These are phyloP conservation scores for Bipolaris zeicola DNA, from an alignment of 2,329 filamentous ascomycete species.

Conservation along the genomic window DNA sequence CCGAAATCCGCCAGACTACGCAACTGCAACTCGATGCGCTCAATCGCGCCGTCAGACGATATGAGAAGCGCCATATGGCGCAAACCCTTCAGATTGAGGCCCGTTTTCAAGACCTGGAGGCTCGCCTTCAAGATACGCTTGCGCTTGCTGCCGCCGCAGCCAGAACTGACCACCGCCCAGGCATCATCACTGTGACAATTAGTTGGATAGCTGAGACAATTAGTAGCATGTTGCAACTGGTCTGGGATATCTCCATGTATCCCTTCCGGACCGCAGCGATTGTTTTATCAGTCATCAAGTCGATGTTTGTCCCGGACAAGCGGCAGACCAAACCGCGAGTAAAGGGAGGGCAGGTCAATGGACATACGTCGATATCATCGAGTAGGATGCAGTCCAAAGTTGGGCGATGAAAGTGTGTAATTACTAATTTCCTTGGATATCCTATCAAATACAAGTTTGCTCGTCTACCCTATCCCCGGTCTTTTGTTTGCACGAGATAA, in stretches of 20 bases:
- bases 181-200: constrained; percentile 35
- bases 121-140: constrained; percentile 75
- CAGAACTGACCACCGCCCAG: constrained; percentile 44
- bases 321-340: constrained; percentile 30
- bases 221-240: constrained; percentile 28
- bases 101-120: constrained; percentile 73
- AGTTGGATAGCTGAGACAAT: constrained; percentile 35
- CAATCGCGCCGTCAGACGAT: constrained; percentile 84
- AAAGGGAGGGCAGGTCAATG: constrained; percentile 30
- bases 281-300: constrained; percentile 21
- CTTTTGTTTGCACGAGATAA: not conserved
- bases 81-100: constrained; percentile 77
- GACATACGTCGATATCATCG: constrained; percentile 30
- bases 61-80: constrained; percentile 84
- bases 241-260: constrained; percentile 39
- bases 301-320: constrained; percentile 30
- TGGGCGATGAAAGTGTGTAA: constrained; percentile 18
- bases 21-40: constrained; percentile 86
- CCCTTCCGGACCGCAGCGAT: constrained; percentile 34
- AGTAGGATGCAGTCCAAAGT: constrained; percentile 40
- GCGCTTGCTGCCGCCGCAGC: constrained; percentile 75
- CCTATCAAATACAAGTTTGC: not conserved
- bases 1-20: constrained; percentile 67
- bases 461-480: not conserved
- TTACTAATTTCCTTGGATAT: not conserved